Evolutionary conservation across 164 flowering plant genomes (phyloP).

Genomic region (Annona cherimola): DNA sequence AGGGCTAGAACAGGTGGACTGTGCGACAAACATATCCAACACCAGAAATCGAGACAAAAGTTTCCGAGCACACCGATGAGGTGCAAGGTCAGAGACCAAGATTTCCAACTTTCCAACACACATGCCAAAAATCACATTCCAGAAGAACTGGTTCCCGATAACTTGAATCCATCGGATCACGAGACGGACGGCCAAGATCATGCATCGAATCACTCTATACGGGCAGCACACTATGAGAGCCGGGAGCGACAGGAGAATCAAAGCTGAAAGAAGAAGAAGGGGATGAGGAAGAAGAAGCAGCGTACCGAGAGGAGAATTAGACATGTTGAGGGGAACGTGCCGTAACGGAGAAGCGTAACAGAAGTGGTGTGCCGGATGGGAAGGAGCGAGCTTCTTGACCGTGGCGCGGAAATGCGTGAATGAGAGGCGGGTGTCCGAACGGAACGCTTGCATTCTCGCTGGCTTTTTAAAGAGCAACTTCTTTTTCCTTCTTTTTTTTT

Average conservation of each 20-base stretch:
- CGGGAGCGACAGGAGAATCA: background rate
- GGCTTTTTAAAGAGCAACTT: background rate
- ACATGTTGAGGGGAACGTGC: slow-evolving; percentile 15
- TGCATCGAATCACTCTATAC: no score
- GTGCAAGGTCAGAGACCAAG: background rate
- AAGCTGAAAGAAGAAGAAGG: background rate
- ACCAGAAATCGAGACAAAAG: background rate
- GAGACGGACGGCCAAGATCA: no score
- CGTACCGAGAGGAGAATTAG: slow-evolving; percentile 19
- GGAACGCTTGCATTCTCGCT: background rate
- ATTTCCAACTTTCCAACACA: background rate
- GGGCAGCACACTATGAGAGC: background rate
- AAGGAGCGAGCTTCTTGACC: background rate
- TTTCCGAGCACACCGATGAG: background rate
- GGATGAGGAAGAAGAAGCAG: background rate
- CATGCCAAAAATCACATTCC: background rate
- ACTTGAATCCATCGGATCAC: background rate
- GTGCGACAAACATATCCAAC: background rate
- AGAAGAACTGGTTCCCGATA: no score
- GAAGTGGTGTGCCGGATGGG: background rate
- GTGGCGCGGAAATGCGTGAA: background rate
- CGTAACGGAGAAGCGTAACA: background rate
- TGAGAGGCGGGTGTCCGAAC: background rate
- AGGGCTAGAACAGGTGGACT: background rate
- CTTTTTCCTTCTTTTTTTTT: background rate